These are phyloP conservation scores for Candida arabinofermentans DNA, from an alignment of 805 yeast genomes.

Conservation along the genomic window DNA sequence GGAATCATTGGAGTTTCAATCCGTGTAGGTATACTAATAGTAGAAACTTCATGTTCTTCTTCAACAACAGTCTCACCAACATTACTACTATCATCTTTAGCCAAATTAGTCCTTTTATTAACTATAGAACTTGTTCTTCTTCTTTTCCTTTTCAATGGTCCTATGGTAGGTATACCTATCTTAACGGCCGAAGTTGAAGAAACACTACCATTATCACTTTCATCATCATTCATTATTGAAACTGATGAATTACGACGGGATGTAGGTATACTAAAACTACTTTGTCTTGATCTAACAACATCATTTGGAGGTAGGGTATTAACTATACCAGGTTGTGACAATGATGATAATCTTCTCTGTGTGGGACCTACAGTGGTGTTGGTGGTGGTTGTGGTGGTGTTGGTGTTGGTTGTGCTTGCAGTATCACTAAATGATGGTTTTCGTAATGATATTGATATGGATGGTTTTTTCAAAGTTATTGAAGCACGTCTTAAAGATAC, in stretches of 20 bases:
- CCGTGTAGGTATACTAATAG: background rate
- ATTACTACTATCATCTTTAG: background rate
- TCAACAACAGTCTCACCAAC: background rate
- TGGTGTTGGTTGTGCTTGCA: background rate
- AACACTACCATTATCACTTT: constrained; percentile 2
- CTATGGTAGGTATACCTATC: constrained; percentile 11
- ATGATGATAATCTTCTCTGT: constrained; percentile 19
- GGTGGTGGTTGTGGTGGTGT: background rate
- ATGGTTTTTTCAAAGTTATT: constrained; percentile 5
- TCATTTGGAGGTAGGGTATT: background rate
- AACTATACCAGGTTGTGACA: constrained; percentile 4
- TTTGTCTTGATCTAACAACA: constrained; percentile 1
- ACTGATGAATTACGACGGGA: constrained; percentile 1
- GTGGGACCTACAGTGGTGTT: background rate
- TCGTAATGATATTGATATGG: constrained; percentile 6
- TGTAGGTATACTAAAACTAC: constrained; percentile 1
- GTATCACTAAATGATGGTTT: constrained; percentile 2
- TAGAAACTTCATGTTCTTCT: background rate
- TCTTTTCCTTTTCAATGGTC: constrained; percentile 21
- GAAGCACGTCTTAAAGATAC: constrained; percentile 1
- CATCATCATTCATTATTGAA: constrained; percentile 4
- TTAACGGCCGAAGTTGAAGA: constrained; percentile 7
- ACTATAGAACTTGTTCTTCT: constrained; percentile 28
- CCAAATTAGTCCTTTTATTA: too few relatives aligned
- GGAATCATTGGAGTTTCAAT: too few relatives aligned